Conservation (phyloP, 306 rosid genomes). For the Rosa rugosa region DNA sequence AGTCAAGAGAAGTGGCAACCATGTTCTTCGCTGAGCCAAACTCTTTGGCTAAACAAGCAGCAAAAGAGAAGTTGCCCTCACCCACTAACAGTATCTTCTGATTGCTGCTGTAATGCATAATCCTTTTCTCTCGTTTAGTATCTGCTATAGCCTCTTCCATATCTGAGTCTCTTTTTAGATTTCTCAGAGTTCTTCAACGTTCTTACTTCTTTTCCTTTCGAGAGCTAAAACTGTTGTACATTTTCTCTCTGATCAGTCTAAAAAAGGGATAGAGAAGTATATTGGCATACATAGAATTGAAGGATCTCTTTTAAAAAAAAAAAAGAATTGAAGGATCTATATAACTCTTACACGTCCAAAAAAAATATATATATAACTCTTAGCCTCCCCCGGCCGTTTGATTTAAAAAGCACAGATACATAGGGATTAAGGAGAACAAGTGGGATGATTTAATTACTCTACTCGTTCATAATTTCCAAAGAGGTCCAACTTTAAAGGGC, state of each 20-base stretch:
- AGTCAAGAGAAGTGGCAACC: conserved; percentile 41
- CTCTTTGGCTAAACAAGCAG: conserved; percentile 38
- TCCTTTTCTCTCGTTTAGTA: conserved; percentile 6
- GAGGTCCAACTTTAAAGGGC: not conserved
- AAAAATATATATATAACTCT: not conserved
- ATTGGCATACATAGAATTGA: not conserved
- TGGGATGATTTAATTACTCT: not conserved
- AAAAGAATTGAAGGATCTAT: not conserved
- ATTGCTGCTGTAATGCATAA: conserved; percentile 21
- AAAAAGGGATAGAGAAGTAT: too few relatives aligned
- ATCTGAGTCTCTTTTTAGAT: not conserved
- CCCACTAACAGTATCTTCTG: conserved; percentile 40
- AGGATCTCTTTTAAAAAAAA: not conserved
- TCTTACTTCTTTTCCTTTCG: not conserved
- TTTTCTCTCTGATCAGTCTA: not conserved
- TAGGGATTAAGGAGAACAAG: not conserved
- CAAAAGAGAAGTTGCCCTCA: conserved; percentile 48
- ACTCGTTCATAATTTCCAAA: not conserved
- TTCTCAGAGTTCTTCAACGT: not conserved
- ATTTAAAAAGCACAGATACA: not conserved
- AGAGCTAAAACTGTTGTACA: not conserved
- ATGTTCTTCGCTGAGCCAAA: conserved; percentile 40
- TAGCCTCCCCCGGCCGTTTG: not conserved
- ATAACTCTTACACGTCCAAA: too few relatives aligned
- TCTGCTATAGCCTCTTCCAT: not conserved